Evolutionary conservation across 495 filamentous ascomycete species (phyloP).

Genomic region (Tuber indicum): DNA sequence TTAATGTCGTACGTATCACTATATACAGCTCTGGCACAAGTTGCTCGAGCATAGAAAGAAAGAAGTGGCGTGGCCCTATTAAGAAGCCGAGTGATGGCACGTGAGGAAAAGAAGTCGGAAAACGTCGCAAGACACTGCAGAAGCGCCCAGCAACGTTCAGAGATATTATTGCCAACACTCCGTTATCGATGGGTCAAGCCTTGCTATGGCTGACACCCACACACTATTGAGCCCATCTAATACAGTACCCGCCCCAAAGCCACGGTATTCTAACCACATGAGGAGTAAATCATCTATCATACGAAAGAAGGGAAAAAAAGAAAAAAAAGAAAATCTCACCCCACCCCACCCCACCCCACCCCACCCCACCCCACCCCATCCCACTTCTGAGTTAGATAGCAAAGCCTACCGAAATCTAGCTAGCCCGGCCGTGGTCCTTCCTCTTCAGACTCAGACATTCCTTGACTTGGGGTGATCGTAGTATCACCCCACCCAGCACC

Average conservation of each 20-base stretch:
- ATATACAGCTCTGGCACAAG: not conserved
- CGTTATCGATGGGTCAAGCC: not conserved
- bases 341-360: not conserved
- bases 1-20: not conserved
- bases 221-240: not conserved
- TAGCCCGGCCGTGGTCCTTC: not conserved
- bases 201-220: not conserved
- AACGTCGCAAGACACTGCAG: not conserved
- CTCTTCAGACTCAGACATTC: not conserved
- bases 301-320: not conserved
- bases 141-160: not conserved
- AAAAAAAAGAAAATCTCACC: not conserved
- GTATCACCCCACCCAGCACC: conserved; percentile 25
- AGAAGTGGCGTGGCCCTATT: not conserved
- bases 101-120: not conserved
- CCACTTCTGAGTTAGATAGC: not conserved
- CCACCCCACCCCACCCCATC: not conserved
- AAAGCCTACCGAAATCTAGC: not conserved
- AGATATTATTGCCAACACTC: not conserved
- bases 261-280: not conserved
- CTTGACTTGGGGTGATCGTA: not conserved
- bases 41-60: not conserved
- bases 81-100: not conserved
- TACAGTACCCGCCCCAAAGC: not conserved
- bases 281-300: conserved; percentile 1